Percentiles rank a stretch among this genome's conserved stretches.
Evolutionary conservation across 73 alveolate genomes (phyloP).

Genomic region (Paramecium sonneborni): DNA sequence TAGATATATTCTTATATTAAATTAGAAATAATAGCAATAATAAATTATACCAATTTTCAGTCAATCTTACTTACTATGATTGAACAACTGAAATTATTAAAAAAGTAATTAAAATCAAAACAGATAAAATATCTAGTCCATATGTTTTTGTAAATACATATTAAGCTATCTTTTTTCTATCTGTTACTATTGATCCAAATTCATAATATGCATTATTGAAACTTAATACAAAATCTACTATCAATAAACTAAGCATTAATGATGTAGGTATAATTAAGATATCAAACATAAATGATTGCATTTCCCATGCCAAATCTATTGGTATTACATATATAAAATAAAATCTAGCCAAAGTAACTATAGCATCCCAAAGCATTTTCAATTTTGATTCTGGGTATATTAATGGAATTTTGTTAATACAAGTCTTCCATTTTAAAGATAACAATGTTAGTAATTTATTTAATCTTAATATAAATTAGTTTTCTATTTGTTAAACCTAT

Average conservation of each 20-base stretch:
- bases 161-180: neutral
- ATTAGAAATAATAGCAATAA: neutral
- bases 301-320: conserved; percentile 46
- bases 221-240: conserved; percentile 31
- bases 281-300: conserved; percentile 1
- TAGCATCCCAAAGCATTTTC: conserved; percentile 37
- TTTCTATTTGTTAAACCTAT: neutral
- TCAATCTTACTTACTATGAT: neutral
- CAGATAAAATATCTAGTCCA: neutral
- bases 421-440: neutral
- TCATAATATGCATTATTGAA: conserved; percentile 40
- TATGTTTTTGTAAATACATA: neutral
- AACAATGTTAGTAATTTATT: neutral
- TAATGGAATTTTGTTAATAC: conserved; percentile 2
- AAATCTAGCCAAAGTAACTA: neutral
- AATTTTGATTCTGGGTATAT: conserved; percentile 27
- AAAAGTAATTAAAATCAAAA: neutral
- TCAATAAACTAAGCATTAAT: neutral
- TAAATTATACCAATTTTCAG: conserved; percentile 44
- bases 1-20: conserved; percentile 12
- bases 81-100: neutral
- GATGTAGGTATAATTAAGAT: neutral
- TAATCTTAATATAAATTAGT: neutral
- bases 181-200: conserved; percentile 46
- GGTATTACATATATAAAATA: conserved; percentile 42